A percentile compares a stretch with the other conserved stretches of the same genome.
Conservation (phyloP, 441 rosid species). For the Adansonia rubrostipa region DNA sequence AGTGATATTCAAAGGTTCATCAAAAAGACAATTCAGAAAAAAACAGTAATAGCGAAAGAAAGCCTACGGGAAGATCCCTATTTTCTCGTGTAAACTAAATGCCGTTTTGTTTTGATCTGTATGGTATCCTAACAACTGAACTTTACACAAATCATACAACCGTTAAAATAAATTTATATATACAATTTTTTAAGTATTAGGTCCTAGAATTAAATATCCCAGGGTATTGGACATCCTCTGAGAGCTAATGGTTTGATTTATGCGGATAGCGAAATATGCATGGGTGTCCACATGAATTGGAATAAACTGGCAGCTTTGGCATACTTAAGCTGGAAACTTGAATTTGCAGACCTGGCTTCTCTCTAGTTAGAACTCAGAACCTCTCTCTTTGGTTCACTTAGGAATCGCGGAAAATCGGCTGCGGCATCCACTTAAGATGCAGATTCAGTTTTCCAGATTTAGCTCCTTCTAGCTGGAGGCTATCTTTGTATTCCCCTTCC, state of each 20-base stretch:
- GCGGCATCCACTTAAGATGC: conserved; percentile 90
- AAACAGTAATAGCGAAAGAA: no score
- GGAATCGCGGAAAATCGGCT: conserved; percentile 82
- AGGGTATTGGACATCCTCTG: not conserved
- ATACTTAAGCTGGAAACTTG: conserved; percentile 68
- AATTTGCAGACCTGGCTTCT: conserved; percentile 64
- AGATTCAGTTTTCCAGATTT: conserved; percentile 70
- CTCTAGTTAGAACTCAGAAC: conserved; percentile 44
- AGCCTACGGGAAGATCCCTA: not conserved
- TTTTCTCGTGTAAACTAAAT: conserved; percentile 2
- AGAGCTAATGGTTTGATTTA: not conserved
- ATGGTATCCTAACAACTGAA: not conserved
- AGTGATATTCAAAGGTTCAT: no score
- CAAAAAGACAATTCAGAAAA: no score
- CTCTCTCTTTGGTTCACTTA: conserved; percentile 31
- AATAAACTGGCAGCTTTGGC: conserved; percentile 70
- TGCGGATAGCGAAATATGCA: not conserved
- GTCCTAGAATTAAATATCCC: not conserved
- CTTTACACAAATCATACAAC: not conserved
- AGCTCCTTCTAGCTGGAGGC: conserved; percentile 63
- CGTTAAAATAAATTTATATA: not conserved
- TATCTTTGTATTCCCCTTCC: conserved; percentile 84
- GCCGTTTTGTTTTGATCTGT: not conserved
- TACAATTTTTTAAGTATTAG: not conserved
- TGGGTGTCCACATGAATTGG: conserved; percentile 49